Conservation (phyloP, 1,284 basidiomycete genomes). For the Sphagnurus paluster region DNA sequence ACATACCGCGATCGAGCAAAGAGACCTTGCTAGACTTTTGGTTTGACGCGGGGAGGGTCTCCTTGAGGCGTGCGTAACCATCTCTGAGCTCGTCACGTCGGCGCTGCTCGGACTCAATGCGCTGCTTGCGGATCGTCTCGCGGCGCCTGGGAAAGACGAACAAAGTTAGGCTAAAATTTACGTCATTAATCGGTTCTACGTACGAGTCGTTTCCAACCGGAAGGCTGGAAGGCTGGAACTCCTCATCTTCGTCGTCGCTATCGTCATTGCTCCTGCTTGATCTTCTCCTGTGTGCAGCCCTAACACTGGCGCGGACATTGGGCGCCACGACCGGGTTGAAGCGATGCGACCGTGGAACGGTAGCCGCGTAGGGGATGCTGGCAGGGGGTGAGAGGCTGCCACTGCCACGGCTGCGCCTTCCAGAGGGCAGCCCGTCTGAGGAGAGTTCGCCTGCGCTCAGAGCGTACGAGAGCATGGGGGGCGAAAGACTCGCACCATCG, state of each 20-base stretch:
- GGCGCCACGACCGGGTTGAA: constrained; percentile 71
- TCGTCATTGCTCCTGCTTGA: constrained; percentile 61
- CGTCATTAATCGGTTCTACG: constrained; percentile 21
- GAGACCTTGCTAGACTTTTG: constrained; percentile 89
- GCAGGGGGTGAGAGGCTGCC: constrained; percentile 60
- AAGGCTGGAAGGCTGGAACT: constrained; percentile 55
- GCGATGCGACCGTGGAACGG: constrained; percentile 68
- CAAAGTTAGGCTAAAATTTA: constrained; percentile 1
- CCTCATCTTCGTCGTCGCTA: constrained; percentile 62
- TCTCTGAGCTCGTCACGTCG: constrained; percentile 85
- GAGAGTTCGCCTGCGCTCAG: constrained; percentile 68
- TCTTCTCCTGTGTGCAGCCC: constrained; percentile 45
- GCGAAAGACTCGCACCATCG: constrained; percentile 63
- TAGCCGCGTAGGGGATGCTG: constrained; percentile 47
- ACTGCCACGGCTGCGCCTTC: constrained; percentile 65
- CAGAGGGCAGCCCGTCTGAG: constrained; percentile 64
- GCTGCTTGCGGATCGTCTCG: constrained; percentile 82
- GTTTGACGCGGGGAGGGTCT: constrained; percentile 79
- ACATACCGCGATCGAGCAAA: constrained; percentile 78
- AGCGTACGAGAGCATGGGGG: constrained; percentile 64
- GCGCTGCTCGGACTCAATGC: constrained; percentile 85
- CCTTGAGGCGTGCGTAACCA: constrained; percentile 84
- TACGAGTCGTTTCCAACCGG: constrained; percentile 50
- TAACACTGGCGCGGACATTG: constrained; percentile 43
- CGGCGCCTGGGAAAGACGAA: constrained; percentile 48